These are phyloP conservation scores for Penicillium sp. DNA, from an alignment of 2,329 filamentous ascomycete genomes.

Conservation along the genomic window DNA sequence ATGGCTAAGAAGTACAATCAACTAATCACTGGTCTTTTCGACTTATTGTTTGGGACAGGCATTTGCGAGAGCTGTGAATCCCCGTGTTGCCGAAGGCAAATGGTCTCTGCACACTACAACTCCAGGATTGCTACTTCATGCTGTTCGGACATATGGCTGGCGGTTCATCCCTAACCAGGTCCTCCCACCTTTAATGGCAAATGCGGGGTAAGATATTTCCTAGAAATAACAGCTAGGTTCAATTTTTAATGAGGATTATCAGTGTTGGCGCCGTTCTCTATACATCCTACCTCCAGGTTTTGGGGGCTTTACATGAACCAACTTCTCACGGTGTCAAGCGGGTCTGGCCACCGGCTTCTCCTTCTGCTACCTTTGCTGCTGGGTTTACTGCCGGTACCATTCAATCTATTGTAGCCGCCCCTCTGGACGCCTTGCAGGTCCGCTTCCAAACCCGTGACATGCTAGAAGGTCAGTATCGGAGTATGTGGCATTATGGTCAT, in stretches of 20 bases:
- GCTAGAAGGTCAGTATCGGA: conserved; percentile 56
- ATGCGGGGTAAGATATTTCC: conserved; percentile 49
- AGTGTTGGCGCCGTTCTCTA: conserved; percentile 61
- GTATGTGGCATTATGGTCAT: conserved; percentile 61
- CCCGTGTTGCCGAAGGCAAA: conserved; percentile 43
- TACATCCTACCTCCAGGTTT: conserved; percentile 59
- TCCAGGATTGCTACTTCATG: conserved; percentile 58
- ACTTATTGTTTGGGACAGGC: conserved; percentile 41
- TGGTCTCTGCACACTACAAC: conserved; percentile 62
- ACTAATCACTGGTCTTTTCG: conserved; percentile 11
- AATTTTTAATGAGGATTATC: background rate
- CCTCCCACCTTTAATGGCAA: conserved; percentile 60
- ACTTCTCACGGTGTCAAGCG: conserved; percentile 55
- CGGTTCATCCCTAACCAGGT: conserved; percentile 62
- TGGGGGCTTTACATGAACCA: conserved; percentile 57
- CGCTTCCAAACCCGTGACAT: conserved; percentile 59
- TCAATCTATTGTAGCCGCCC: conserved; percentile 60
- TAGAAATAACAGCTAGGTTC: background rate
- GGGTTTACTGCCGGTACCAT: conserved; percentile 58
- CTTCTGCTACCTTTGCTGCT: conserved; percentile 54
- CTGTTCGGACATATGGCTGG: conserved; percentile 60
- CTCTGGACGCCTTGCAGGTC: conserved; percentile 60
- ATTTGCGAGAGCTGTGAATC: conserved; percentile 61
- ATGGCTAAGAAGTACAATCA: background rate
- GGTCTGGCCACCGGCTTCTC: conserved; percentile 56